Conservation (phyloP, 2,329 filamentous ascomycete species). For the Penicillium hordei region DNA sequence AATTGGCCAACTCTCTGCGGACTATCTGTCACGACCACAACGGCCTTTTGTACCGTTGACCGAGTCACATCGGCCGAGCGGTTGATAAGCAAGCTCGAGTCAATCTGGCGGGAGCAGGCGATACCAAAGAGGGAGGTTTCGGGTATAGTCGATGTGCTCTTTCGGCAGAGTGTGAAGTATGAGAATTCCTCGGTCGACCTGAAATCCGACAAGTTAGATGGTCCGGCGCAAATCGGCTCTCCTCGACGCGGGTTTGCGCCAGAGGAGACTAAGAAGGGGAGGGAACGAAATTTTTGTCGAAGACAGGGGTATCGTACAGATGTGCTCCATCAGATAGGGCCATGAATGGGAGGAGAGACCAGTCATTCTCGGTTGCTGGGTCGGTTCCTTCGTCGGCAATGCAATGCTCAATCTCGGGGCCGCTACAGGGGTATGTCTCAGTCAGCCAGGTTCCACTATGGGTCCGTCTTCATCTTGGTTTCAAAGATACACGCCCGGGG, state of each 20-base stretch:
- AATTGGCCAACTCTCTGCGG: constrained; percentile 89
- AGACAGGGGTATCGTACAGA: constrained; percentile 58
- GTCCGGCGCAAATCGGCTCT: not conserved
- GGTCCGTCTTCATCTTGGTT: not conserved
- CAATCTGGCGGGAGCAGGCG: constrained; percentile 88
- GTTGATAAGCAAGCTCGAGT: constrained; percentile 72
- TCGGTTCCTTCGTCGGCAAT: constrained; percentile 77
- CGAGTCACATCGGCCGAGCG: constrained; percentile 88
- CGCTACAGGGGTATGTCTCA: constrained; percentile 50
- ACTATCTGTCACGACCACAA: constrained; percentile 89
- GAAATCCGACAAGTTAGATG: constrained; percentile 9
- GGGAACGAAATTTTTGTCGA: not conserved
- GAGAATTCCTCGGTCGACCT: constrained; percentile 88
- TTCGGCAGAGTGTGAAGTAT: constrained; percentile 85
- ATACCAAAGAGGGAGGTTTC: constrained; percentile 92
- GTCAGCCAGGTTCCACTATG: not conserved
- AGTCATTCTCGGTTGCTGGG: constrained; percentile 80
- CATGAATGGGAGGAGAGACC: constrained; percentile 93
- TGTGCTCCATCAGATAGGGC: constrained; percentile 94
- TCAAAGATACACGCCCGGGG: not conserved
- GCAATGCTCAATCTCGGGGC: constrained; percentile 92
- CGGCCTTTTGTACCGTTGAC: constrained; percentile 95
- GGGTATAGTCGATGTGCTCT: constrained; percentile 46
- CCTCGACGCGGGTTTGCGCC: not conserved
- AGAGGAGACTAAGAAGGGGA: not conserved